phyloP scores from a whole-genome alignment of 208 protist species.

The Balamuthia mandrillaris region DNA sequence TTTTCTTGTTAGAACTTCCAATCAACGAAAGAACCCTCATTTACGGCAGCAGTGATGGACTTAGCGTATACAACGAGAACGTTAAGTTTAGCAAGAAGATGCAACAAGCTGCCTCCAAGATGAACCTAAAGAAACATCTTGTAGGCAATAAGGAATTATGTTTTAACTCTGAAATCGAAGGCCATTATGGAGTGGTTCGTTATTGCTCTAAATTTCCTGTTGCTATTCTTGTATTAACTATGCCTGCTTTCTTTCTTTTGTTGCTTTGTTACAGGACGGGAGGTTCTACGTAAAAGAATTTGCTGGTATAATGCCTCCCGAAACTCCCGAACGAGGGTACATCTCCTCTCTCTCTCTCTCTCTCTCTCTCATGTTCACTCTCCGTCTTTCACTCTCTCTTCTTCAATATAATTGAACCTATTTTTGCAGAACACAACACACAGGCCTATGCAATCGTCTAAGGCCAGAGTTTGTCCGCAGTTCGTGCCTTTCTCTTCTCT shows the following conservation, averaged over 20 bases:
- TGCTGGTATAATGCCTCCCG: constrained; percentile 29
- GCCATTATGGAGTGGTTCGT: constrained; percentile 20
- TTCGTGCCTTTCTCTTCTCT: not conserved
- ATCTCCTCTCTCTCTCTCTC: not conserved
- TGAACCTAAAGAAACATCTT: constrained; percentile 41
- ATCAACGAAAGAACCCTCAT: constrained; percentile 25
- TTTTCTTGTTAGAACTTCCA: not conserved
- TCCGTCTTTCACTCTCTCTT: too few relatives aligned
- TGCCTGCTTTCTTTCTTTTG: not conserved
- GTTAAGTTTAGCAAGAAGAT: constrained; percentile 25
- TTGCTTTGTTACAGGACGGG: not conserved
- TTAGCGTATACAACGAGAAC: constrained; percentile 21
- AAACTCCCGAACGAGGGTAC: constrained; percentile 27
- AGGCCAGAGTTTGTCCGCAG: constrained; percentile 31
- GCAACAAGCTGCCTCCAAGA: constrained; percentile 8
- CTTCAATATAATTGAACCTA: too few relatives aligned
- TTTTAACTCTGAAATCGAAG: not conserved
- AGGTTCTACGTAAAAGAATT: constrained; percentile 25
- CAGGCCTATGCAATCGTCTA: constrained; percentile 22
- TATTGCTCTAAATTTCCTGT: not conserved
- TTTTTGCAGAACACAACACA: constrained; percentile 20
- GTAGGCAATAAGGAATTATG: constrained; percentile 32
- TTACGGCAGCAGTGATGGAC: constrained; percentile 10
- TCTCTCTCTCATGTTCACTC: too few relatives aligned
- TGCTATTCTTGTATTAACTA: not conserved